A percentile compares a stretch with the other conserved stretches of the same genome.
Conservation (phyloP, 345 rosid genomes). For the Acer saccharum region DNA sequence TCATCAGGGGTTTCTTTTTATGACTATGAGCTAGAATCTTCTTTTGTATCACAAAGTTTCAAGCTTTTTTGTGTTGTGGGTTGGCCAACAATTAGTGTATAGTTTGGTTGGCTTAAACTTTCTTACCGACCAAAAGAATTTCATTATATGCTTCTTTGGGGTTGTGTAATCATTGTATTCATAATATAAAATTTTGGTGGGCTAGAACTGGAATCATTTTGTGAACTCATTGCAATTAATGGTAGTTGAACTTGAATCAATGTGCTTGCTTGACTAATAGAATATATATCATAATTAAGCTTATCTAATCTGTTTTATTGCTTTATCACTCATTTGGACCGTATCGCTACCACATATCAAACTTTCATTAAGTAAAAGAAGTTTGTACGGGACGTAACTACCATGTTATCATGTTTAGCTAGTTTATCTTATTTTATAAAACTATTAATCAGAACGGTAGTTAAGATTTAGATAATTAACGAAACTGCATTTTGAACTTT, state of each 20-base stretch:
- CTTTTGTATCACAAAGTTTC: not conserved
- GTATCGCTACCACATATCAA: not conserved
- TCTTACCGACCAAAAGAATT: not conserved
- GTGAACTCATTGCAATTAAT: not conserved
- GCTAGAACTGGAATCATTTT: not conserved
- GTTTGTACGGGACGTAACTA: not conserved
- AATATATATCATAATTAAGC: not conserved
- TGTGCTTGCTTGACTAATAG: not conserved
- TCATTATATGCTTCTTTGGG: constrained; percentile 20
- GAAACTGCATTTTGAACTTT: too few species aligned
- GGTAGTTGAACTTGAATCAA: not conserved
- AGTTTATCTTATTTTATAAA: too few species aligned
- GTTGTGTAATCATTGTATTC: constrained; percentile 8
- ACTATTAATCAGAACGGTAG: too few species aligned
- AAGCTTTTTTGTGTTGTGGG: not conserved
- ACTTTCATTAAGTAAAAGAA: not conserved
- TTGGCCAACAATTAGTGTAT: constrained; percentile 11
- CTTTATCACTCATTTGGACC: not conserved
- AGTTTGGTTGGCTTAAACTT: constrained; percentile 21
- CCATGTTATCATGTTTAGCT: too few species aligned
- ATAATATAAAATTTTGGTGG: not conserved
- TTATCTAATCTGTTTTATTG: not conserved
- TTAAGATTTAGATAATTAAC: too few species aligned
- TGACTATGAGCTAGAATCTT: not conserved
- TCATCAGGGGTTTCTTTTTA: not conserved